Base-by-base conservation (phyloP, 148 eudicot genomes). In the Nyssa sinensis region DNA sequence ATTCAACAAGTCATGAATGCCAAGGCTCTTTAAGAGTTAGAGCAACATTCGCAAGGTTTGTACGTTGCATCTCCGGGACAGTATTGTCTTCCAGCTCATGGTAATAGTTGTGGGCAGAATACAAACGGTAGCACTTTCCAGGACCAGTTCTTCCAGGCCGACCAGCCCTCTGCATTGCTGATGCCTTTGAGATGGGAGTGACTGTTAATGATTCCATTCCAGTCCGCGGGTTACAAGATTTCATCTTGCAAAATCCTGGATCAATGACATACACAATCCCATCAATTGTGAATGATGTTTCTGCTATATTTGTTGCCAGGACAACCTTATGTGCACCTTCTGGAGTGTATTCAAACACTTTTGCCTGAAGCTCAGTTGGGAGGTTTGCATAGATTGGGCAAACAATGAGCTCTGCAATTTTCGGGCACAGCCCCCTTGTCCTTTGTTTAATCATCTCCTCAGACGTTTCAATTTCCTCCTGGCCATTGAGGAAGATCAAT, bases 251-350 rank as follows among this genome's bases (percentile, higher is more conserved):
- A 41, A 84, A 81, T 30, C 89, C 87, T 0, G 89, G 79, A 73
- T 81, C 84, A 33, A 88, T 86, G 30, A 90, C 93, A 67, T 90
- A 90, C 51, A 89, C 88, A 27, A 90, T 93, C 61, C 97, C 97
- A 65, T 90, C 93, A 30, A 93, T 93, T 3, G 97, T 93, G 32
- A 93, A 78, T 24, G 97, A 93, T 3, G 96, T 93, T 80, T 93
- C 96, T 1, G 96, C 97, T 47, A 93, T 93, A 87, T 93, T 93
- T 55, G 96, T 93, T 27, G 97, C 96, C 64, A 93, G 80, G 41
- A 93, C 95, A 72, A 93, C 95, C 79, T 93, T 93, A 37, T 96
- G 91, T 8, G 96, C 91, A 55, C 97, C 96, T 86, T 90, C 93
- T 5, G 93, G 97, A 66, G 96, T 90, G 25, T 91, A 90, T 76